phyloP scores from a whole-genome alignment of 73 alveolate species.

The Paramecium bursaria region DNA sequence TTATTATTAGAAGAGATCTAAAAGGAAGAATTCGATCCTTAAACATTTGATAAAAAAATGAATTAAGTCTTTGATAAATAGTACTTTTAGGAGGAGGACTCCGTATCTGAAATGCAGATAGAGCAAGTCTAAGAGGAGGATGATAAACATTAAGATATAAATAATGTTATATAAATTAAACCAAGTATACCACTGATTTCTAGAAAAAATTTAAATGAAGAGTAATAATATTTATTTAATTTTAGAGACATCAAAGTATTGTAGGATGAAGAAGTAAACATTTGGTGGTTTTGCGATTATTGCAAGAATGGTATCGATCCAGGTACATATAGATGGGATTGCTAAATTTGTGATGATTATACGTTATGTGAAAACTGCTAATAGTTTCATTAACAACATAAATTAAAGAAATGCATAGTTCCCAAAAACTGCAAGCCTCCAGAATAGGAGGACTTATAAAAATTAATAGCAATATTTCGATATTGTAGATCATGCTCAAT shows the following conservation, averaged over 20 bases:
- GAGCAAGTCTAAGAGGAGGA: slow-evolving; percentile 85
- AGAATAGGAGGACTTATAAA: slow-evolving; percentile 44
- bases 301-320: slow-evolving; percentile 92
- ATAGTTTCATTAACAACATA: slow-evolving; percentile 81
- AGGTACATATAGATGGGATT: slow-evolving; percentile 94
- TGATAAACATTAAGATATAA: slow-evolving; percentile 69
- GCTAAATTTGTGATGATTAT: slow-evolving; percentile 94
- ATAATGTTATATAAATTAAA: slow-evolving; percentile 69
- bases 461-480: slow-evolving; percentile 49
- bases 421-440: slow-evolving; percentile 81
- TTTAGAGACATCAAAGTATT: slow-evolving; percentile 60
- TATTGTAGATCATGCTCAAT: slow-evolving; percentile 66
- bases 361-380: slow-evolving; percentile 92
- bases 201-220: slow-evolving; percentile 69
- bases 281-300: slow-evolving; percentile 97
- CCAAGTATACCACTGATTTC: slow-evolving; percentile 39
- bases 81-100: slow-evolving; percentile 89
- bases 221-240: slow-evolving; percentile 50
- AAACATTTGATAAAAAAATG: slow-evolving; percentile 55
- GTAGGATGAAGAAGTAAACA: slow-evolving; percentile 77
- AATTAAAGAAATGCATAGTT: slow-evolving; percentile 88
- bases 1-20: slow-evolving; percentile 34
- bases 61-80: slow-evolving; percentile 59
- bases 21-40: slow-evolving; percentile 58
- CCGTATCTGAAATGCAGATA: slow-evolving; percentile 86